A percentile compares a stretch with the other conserved stretches of the same genome.
These are phyloP conservation scores for Austropuccinia psidii DNA, from an alignment of 1,284 basidiomycete species.

Conservation along the genomic window DNA sequence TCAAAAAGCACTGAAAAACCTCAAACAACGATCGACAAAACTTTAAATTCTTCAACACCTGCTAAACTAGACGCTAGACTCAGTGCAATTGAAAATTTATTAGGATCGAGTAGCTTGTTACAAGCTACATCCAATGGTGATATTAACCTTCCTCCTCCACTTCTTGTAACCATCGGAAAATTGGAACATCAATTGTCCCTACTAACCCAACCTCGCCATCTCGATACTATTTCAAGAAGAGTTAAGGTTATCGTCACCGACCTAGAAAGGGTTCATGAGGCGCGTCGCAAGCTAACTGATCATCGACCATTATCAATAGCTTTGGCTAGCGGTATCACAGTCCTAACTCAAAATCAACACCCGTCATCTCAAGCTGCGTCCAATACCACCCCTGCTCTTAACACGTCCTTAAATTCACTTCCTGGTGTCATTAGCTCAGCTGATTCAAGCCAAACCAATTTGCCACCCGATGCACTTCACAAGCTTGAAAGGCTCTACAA, in stretches of 20 bases:
- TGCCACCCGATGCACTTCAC: slow-evolving; percentile 55
- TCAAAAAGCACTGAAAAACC: not conserved
- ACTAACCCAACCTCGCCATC: slow-evolving; percentile 87
- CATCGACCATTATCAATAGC: slow-evolving; percentile 43
- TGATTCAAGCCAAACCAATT: slow-evolving; percentile 36
- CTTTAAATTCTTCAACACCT: not conserved
- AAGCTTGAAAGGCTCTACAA: slow-evolving; percentile 58
- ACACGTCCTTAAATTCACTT: slow-evolving; percentile 42
- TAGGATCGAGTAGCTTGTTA: slow-evolving; percentile 25
- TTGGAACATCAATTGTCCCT: slow-evolving; percentile 77
- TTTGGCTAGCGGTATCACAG: slow-evolving; percentile 49
- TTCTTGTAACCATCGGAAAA: slow-evolving; percentile 70
- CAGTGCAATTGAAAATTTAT: slow-evolving; percentile 24
- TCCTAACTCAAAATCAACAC: slow-evolving; percentile 43
- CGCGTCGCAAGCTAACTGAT: slow-evolving; percentile 49
- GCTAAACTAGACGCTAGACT: slow-evolving; percentile 18
- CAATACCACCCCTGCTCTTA: slow-evolving; percentile 27
- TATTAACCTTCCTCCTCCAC: slow-evolving; percentile 59
- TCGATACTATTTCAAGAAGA: slow-evolving; percentile 89
- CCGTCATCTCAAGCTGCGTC: slow-evolving; percentile 35
- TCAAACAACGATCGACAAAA: not conserved
- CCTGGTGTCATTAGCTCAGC: slow-evolving; percentile 40
- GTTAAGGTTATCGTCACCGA: slow-evolving; percentile 88
- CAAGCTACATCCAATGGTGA: slow-evolving; percentile 29
- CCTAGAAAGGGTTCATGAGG: slow-evolving; percentile 70